Conservation (phyloP, 495 filamentous ascomycete species). For the Penicillium verhagenii region DNA sequence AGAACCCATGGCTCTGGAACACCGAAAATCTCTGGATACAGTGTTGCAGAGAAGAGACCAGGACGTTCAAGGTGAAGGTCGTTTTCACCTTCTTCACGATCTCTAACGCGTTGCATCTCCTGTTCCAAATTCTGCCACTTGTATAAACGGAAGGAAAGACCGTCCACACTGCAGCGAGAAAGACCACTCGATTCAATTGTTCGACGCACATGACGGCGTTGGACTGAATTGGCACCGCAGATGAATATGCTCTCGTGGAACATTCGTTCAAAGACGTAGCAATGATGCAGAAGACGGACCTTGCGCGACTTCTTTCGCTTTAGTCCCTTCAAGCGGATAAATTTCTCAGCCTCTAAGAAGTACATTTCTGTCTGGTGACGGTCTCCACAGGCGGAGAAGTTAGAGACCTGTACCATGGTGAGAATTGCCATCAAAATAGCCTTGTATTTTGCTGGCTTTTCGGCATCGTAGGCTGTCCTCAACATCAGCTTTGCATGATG, state of each 20-base stretch:
- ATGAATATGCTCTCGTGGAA: slow-evolving; percentile 32
- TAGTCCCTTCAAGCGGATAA: slow-evolving; percentile 21
- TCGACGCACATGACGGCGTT: slow-evolving; percentile 10
- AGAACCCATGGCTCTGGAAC: slow-evolving; percentile 26
- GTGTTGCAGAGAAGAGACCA: slow-evolving; percentile 22
- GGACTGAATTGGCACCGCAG: slow-evolving; percentile 16
- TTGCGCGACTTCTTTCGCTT: slow-evolving; percentile 27
- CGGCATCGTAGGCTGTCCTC: slow-evolving; percentile 17
- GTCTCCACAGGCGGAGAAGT: slow-evolving; percentile 19
- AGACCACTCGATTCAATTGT: slow-evolving; percentile 20
- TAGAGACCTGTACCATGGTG: slow-evolving; percentile 22
- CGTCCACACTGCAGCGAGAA: slow-evolving; percentile 16
- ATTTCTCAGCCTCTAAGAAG: slow-evolving; percentile 28
- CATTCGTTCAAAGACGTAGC: slow-evolving; percentile 28
- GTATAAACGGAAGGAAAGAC: slow-evolving; percentile 25
- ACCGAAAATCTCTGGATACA: slow-evolving; percentile 30
- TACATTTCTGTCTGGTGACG: slow-evolving; percentile 17
- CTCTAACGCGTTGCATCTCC: slow-evolving; percentile 22
- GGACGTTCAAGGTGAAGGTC: slow-evolving; percentile 29
- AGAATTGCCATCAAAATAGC: slow-evolving; percentile 29
- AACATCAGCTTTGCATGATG: slow-evolving; percentile 17
- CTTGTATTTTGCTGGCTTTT: slow-evolving; percentile 28
- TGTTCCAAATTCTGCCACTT: slow-evolving; percentile 22
- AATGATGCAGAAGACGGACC: slow-evolving; percentile 29
- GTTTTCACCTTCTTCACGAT: slow-evolving; percentile 24